Base-by-base conservation (phyloP, 192 early-diverging fungal genomes). In the Coemansia sp. region DNA sequence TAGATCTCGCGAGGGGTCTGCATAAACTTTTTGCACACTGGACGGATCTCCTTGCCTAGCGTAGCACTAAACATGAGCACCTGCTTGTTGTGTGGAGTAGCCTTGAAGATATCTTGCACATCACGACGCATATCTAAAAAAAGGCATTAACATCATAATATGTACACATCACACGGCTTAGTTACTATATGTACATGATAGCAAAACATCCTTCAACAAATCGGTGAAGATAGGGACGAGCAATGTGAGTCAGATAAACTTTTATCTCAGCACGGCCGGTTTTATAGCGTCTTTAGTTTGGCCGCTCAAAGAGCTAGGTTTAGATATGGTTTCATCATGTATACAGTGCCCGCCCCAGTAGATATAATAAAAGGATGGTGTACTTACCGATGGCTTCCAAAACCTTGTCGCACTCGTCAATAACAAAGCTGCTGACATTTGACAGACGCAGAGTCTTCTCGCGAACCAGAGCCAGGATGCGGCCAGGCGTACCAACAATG, bases 1-100 rank as follows among this genome's bases (percentile, higher is more conserved):
- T 93, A 97, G 71, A 98, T 97, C 74, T 98, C 96, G 12, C 95
- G 85, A 6, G 96, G 96, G 68, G 91, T 89, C 65, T 94, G 91
- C 96, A 98, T 98, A 68, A 98, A 98, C 83, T 94, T 94, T 65
- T 95, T 94, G 92, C 94, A 96, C 28, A 97, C 85, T 0, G 89
- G 88, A 25, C 93, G 88, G 60, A 93, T 90, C 58, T 97, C 95
- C 84, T 95, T 94, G 84, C 85, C 88, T 56, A 98, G 79, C 28
- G 96, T 98, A 6, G 96, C 96, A 50, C 88, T 92, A 82, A 94
- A 98, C 96, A 98, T 98, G 89, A 98, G 93, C 49, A 98, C 96
- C 76, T 98, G 96, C 86, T 98, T 98, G 83, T 90, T 88, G 83
- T 94, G 94, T 24, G 94, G 94, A 2, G 94, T 97, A 16, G 89